Conservation (phyloP, 768 basidiomycete genomes). For the Tylopilus subfusipes region DNA sequence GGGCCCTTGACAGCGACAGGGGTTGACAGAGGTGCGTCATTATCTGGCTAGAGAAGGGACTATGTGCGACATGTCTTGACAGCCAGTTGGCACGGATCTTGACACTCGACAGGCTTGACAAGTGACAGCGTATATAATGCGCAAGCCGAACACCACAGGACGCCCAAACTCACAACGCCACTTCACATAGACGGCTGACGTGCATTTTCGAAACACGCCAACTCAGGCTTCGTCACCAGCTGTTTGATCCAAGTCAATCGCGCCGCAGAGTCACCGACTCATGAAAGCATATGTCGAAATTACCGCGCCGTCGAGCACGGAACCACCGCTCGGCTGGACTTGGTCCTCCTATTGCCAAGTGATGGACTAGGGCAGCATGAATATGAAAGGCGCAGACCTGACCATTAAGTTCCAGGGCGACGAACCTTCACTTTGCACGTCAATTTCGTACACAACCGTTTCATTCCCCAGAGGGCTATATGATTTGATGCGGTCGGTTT, state of each 20-base stretch:
- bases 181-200: constrained; percentile 13
- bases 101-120: constrained; percentile 6
- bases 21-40: constrained; percentile 15
- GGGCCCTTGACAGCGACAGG: constrained; percentile 2
- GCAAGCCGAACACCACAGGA: constrained; percentile 2
- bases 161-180: constrained; percentile 15
- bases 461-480: constrained; percentile 24
- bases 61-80: constrained; percentile 1
- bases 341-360: constrained; percentile 1
- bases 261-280: constrained; percentile 22
- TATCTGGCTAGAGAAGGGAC: background rate
- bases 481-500: constrained; percentile 20
- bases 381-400: constrained; percentile 10
- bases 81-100: constrained; percentile 3
- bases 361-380: background rate
- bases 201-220: constrained; percentile 18
- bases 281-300: constrained; percentile 13
- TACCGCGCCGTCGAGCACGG: constrained; percentile 23
- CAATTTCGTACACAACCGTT: constrained; percentile 3
- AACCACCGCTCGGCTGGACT: constrained; percentile 3
- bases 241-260: constrained; percentile 10
- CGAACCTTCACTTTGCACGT: constrained; percentile 12
- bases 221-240: background rate
- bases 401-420: constrained; percentile 9
- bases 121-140: constrained; percentile 6